Evolutionary conservation across 176 grass and related monocot species (phyloP).

Genomic region (Ampelocalamus luodianensis): DNA sequence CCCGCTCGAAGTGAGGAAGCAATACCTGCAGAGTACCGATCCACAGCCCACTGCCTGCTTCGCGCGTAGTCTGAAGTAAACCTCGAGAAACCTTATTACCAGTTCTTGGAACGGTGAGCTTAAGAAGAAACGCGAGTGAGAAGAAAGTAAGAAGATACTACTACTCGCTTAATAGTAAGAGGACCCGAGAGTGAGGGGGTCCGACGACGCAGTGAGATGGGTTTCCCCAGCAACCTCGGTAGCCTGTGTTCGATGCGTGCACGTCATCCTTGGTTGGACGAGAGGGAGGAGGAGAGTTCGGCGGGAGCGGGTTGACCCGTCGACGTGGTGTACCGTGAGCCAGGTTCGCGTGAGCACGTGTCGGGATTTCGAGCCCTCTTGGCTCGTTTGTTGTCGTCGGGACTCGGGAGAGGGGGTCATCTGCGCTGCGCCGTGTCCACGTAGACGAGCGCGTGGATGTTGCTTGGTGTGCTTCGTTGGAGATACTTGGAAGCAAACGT

Average conservation of each 20-base stretch:
- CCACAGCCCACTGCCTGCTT: not conserved
- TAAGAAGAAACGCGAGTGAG: not conserved
- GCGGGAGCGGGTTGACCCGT: not conserved
- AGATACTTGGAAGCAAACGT: not conserved
- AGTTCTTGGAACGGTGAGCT: not conserved
- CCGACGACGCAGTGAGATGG: not conserved
- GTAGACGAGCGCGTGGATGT: not conserved
- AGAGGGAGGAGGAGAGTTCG: conserved; percentile 26
- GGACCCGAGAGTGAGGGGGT: not conserved
- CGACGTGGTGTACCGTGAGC: conserved; percentile 4
- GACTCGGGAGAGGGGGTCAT: not conserved
- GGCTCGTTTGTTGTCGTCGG: not conserved
- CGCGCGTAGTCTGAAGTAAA: not conserved
- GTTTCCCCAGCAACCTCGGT: not conserved
- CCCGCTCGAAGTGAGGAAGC: not conserved
- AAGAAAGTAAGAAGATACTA: not conserved
- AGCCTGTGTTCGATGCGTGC: conserved; percentile 24
- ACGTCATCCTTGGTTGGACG: conserved; percentile 30
- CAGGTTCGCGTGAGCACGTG: not conserved
- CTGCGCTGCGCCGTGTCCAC: not conserved
- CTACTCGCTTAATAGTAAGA: not conserved
- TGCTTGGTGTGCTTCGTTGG: not conserved
- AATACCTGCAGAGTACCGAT: conserved; percentile 1
- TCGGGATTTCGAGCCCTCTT: not conserved
- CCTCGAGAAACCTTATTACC: not conserved